Conservation (phyloP, 2,329 filamentous ascomycete species). For the Colletotrichum eleusines region DNA sequence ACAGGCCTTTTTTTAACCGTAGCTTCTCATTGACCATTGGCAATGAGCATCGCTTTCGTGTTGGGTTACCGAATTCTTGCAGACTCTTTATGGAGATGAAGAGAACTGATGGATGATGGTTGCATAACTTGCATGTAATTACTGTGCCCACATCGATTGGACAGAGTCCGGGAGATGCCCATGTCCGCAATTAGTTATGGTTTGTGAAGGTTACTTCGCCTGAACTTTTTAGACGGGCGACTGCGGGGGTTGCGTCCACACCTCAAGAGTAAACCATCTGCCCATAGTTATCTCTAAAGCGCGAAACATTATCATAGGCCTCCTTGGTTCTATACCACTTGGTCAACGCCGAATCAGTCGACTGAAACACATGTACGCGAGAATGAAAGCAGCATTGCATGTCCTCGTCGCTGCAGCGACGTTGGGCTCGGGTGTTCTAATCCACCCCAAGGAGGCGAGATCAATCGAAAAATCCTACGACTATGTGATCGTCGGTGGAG, state of each 20-base stretch:
- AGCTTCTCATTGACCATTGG: too few relatives aligned
- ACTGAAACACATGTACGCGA: neutral
- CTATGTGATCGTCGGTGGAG: constrained; percentile 50
- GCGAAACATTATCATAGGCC: too few relatives aligned
- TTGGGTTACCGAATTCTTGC: too few relatives aligned
- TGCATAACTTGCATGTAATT: too few relatives aligned
- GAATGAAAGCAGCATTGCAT: neutral
- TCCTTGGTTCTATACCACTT: too few relatives aligned
- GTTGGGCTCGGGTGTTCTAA: neutral
- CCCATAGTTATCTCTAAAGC: too few relatives aligned
- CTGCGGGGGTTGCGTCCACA: too few relatives aligned
- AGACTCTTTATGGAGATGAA: too few relatives aligned
- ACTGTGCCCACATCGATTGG: neutral
- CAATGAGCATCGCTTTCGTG: too few relatives aligned
- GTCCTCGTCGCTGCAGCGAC: neutral
- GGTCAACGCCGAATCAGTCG: neutral
- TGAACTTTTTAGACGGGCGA: neutral
- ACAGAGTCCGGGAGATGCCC: too few relatives aligned
- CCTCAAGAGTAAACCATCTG: too few relatives aligned
- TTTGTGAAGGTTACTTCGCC: constrained; percentile 16
- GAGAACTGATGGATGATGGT: neutral
- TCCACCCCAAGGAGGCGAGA: neutral
- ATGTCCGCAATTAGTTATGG: neutral
- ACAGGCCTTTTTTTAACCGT: too few relatives aligned
- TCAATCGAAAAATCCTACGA: constrained; percentile 42